Percentiles rank a stretch among this genome's conserved stretches.
These are phyloP conservation scores for Darksidea phi DNA, from an alignment of 495 filamentous ascomycete species.

Conservation along the genomic window DNA sequence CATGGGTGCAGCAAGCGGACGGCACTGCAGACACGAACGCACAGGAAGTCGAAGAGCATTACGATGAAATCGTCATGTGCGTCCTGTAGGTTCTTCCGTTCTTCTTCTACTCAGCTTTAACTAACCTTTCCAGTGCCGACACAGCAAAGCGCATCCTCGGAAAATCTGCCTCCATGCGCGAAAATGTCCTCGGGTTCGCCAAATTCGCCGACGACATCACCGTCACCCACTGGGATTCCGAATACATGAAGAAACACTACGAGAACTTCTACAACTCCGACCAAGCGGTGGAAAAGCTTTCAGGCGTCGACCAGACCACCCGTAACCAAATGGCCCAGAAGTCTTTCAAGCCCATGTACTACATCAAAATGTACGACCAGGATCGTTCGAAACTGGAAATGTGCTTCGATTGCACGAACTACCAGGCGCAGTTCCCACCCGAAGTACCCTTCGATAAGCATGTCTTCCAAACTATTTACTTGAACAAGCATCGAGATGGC, in stretches of 20 bases:
- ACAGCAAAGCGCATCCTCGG: slow-evolving; percentile 66
- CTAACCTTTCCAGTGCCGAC: slow-evolving; percentile 54
- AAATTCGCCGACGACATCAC: slow-evolving; percentile 82
- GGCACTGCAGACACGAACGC: slow-evolving; percentile 44
- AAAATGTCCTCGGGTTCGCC: slow-evolving; percentile 70
- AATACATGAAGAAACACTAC: slow-evolving; percentile 75
- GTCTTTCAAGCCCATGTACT: slow-evolving; percentile 76
- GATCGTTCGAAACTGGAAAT: slow-evolving; percentile 75
- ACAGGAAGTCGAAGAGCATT: slow-evolving; percentile 49
- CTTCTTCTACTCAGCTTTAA: neutral
- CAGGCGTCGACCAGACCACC: slow-evolving; percentile 50
- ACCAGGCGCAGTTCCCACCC: slow-evolving; percentile 76
- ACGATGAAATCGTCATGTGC: slow-evolving; percentile 73
- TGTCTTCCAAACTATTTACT: slow-evolving; percentile 81
- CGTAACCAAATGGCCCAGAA: slow-evolving; percentile 55
- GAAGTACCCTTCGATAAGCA: slow-evolving; percentile 56
- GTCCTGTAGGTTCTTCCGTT: slow-evolving; percentile 46
- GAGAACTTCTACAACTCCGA: slow-evolving; percentile 63
- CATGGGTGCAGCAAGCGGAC: slow-evolving; percentile 41
- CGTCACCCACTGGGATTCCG: slow-evolving; percentile 73
- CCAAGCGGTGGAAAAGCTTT: slow-evolving; percentile 45
- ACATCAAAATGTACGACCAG: slow-evolving; percentile 64
- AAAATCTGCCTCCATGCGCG: slow-evolving; percentile 60
- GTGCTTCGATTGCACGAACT: slow-evolving; percentile 83
- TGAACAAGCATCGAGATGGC: slow-evolving; percentile 62